Evolutionary conservation across 108 stramenopile genomes (phyloP).

Genomic region (Epithemia pelagica): DNA sequence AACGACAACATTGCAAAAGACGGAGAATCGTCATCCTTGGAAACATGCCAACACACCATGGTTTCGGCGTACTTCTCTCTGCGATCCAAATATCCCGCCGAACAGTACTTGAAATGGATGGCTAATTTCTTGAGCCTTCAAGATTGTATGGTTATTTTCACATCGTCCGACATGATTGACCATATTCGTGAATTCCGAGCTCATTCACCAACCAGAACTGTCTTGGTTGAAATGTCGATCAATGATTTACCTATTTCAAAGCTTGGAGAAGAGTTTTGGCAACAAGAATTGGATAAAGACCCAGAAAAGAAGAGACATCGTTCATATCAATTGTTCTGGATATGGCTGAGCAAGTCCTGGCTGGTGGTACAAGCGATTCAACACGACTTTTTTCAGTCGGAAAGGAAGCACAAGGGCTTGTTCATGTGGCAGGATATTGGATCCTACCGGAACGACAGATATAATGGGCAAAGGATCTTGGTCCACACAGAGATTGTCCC

Average conservation of each 20-base stretch:
- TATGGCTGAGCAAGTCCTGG: slow-evolving; percentile 66
- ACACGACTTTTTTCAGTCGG: slow-evolving; percentile 30
- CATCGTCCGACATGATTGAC: slow-evolving; percentile 35
- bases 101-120: slow-evolving; percentile 59
- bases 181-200: slow-evolving; percentile 31
- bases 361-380: slow-evolving; percentile 35
- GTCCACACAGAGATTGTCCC: slow-evolving; percentile 22
- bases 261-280: slow-evolving; percentile 39
- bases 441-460: slow-evolving; percentile 36
- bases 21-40: neutral
- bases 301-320: slow-evolving; percentile 43
- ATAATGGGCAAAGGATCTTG: slow-evolving; percentile 35
- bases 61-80: slow-evolving; percentile 57
- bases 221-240: slow-evolving; percentile 37
- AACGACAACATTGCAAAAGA: too few species aligned
- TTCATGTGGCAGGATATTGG: slow-evolving; percentile 62
- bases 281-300: slow-evolving; percentile 49
- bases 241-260: slow-evolving; percentile 33
- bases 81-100: slow-evolving; percentile 34
- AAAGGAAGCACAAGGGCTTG: slow-evolving; percentile 26
- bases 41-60: slow-evolving; percentile 27
- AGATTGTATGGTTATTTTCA: slow-evolving; percentile 69
- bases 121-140: slow-evolving; percentile 47
- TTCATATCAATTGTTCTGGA: slow-evolving; percentile 61
- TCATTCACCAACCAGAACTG: slow-evolving; percentile 40